Evolutionary conservation across 148 eudicot genomes (phyloP), one percentile per base, ranked within the genome.

Genomic region (Chenopodium suecicum): DNA sequence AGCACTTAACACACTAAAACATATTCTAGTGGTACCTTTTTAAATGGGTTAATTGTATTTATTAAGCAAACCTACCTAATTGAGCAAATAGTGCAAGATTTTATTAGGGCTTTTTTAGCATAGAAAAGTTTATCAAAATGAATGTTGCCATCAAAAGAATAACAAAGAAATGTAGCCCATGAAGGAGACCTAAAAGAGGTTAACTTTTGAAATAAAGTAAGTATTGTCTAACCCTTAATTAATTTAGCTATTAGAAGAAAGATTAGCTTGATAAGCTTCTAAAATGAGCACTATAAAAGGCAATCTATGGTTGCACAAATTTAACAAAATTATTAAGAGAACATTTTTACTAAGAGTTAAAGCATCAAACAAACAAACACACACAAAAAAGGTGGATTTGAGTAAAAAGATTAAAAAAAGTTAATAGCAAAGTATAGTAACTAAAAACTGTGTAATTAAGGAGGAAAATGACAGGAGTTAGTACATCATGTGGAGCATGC

Each of bases 401-500:
- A 52, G 56, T 52, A 12, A 3, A 56, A 17, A 56, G 37, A 48
- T 60, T 22, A 27, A 7, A 25, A 25, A 70, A 27, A 68, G 48
- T 22, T 22, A 20, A 6, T 6, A 41, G 44, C 44, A 41, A 41
- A 10, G 9, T 16, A 17, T 19, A 67, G 31, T 22, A 44, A 31
- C 1, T 31, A 31, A 77, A 78, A 29, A 34, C 0, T 7, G 47
- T 41, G 58, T 44, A 60, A 56, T 56, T 56, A 16, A 56, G 62
- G 62, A 9, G 16, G 85, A 84, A 67, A 92, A 94, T 94, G 98
- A 91, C 90, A 81, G 98, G 97, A 65, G 11, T 87, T 20, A 90
- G 93, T 72, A 83, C 94, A 71, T 92, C 98, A 29, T 94, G 98
- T 86, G 98, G 97, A 86, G 97, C 98, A 76, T 94, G 98, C 89